Evolutionary conservation across 176 grass and related monocot species (phyloP).

Genomic region (Oryza australiensis): DNA sequence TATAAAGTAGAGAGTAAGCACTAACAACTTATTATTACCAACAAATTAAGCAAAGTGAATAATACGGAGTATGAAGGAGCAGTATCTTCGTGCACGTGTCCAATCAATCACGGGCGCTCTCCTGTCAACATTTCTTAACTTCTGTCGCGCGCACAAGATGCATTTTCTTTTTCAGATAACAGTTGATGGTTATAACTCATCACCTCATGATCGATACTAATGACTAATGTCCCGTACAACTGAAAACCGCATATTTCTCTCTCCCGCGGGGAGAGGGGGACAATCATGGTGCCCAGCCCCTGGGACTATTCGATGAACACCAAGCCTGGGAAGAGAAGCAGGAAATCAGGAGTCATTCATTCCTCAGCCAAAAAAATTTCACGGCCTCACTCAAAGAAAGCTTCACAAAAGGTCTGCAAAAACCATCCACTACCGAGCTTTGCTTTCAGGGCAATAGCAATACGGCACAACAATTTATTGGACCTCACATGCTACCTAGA

Average conservation of each 20-base stretch:
- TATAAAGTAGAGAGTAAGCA: no score
- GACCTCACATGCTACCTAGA: no score
- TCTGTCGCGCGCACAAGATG: not conserved
- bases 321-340: not conserved
- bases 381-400: not conserved
- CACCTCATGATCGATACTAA: not conserved
- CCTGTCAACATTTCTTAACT: not conserved
- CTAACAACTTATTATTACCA: not conserved
- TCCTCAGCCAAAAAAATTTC: not conserved
- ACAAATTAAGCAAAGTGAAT: conserved; percentile 23
- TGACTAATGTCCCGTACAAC: not conserved
- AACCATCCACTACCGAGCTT: not conserved
- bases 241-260: not conserved
- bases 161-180: not conserved
- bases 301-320: not conserved
- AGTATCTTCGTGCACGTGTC: not conserved
- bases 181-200: no score
- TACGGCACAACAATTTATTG: no score
- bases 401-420: conserved; percentile 28
- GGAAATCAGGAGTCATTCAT: not conserved
- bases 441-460: no score
- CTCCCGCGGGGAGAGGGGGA: not conserved
- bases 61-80: no score
- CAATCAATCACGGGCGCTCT: not conserved
- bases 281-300: not conserved